Base-by-base conservation (phyloP, 306 rosid species). In the Parietaria judaica region DNA sequence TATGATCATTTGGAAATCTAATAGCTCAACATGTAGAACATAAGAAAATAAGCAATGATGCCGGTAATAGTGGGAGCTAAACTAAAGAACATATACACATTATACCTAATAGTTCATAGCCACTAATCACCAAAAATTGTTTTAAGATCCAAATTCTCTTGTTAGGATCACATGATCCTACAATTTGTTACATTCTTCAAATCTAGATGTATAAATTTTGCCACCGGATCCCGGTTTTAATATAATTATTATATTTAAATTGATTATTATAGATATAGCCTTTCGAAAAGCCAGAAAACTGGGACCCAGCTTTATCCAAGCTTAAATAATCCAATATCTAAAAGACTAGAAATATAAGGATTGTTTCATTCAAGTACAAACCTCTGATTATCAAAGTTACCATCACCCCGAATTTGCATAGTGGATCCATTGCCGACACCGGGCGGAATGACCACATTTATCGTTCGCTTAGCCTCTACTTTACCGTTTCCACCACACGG, bases 371-470 rank as follows among this genome's bases (percentile, higher is more conserved):
- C 4, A 38, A 14, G 41, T 11, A 39, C 70, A 59, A 54, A 86
- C 96, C 96, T 88, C 63, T 56, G 82, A 64, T 75, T 68, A 80
- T 92, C 85, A 54, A 76, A 69, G 81, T 83, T 86, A 66, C 96
- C 98, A 59, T 82, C 85, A 54, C 96, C 86, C 67, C 60, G 85
- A 49, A 88, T 74, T 73, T 79, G 83, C 82, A 86, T 82, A 10
- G 96, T 88, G 74, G 85, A 87, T 72, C 95, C 95, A 63, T 92
- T 75, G 56, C 36, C 81, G 71, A 88, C 74, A 51, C 96, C 98
- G 15, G 96, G 82, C 65, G 98, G 96, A 62, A 92, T 74, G 51
- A 56, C 82, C 51, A 88, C 66, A 23, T 69, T 78, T 74, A 82
- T 65, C 51, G 65, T 78, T 72, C 70, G 74, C 61, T 79, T 86